Percentiles rank a stretch among this genome's conserved stretches.
Evolutionary conservation across 208 protist species (phyloP).

Genomic region (Crithidia brevicula): DNA sequence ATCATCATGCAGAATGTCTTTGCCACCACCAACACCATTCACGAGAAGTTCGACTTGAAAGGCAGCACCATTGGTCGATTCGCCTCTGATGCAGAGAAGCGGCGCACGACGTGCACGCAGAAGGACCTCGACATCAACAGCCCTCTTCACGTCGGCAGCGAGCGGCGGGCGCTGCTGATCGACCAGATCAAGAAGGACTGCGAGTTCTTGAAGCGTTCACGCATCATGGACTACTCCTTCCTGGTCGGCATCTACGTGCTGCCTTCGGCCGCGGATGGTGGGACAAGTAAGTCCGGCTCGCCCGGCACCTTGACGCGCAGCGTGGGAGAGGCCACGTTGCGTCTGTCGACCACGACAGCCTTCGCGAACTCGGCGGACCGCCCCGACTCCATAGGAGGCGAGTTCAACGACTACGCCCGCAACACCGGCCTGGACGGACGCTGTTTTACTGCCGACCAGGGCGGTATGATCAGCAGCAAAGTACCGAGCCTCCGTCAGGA

Average conservation of each 20-base stretch:
- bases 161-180: slow-evolving; percentile 74
- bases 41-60: slow-evolving; percentile 95
- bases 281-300: neutral
- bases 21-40: slow-evolving; percentile 87
- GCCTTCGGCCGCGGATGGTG: slow-evolving; percentile 20
- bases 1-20: slow-evolving; percentile 97
- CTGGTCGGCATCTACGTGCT: slow-evolving; percentile 91
- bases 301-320: slow-evolving; percentile 10
- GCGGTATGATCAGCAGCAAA: slow-evolving; percentile 81
- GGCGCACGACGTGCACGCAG: slow-evolving; percentile 86
- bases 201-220: slow-evolving; percentile 82
- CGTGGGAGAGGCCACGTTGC: slow-evolving; percentile 13
- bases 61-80: slow-evolving; percentile 92
- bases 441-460: slow-evolving; percentile 82
- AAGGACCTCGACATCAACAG: slow-evolving; percentile 93
- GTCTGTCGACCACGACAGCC: neutral
- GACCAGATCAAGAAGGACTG: slow-evolving; percentile 89
- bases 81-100: slow-evolving; percentile 79
- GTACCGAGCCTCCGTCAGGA: slow-evolving; percentile 60
- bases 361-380: slow-evolving; percentile 5
- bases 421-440: slow-evolving; percentile 47
- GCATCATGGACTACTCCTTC: slow-evolving; percentile 95
- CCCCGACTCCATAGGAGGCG: neutral
- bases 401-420: neutral
- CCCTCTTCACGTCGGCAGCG: slow-evolving; percentile 72